phyloP scores from a whole-genome alignment of 202 grass and related monocot genomes.

The Eragrostis tef region DNA sequence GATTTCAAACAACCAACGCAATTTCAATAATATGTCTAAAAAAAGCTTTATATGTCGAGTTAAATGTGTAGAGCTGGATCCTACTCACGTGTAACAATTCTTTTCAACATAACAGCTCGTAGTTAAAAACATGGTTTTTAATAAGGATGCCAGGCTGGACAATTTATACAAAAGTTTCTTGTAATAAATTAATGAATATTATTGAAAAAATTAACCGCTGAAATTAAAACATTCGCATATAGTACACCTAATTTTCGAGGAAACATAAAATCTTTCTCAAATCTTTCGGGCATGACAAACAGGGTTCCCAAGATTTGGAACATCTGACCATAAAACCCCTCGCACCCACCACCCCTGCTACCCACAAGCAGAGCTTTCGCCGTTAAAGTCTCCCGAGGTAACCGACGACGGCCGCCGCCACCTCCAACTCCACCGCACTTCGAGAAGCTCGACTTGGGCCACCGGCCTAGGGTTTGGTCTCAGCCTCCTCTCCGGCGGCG shows the following conservation, averaged over 20 bases:
- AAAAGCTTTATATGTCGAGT: too few relatives aligned
- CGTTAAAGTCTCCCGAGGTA: constrained; percentile 37
- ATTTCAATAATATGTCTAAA: too few relatives aligned
- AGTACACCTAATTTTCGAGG: background rate
- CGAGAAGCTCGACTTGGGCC: constrained; percentile 23
- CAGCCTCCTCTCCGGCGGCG: background rate
- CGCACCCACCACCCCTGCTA: background rate
- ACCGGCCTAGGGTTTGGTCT: constrained; percentile 46
- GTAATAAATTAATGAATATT: too few relatives aligned
- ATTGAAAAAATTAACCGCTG: too few relatives aligned
- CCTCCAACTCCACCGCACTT: constrained; percentile 28
- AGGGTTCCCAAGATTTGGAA: background rate
- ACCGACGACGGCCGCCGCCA: constrained; percentile 32
- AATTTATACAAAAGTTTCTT: too few relatives aligned
- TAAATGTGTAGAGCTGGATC: too few relatives aligned
- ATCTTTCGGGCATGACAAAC: background rate
- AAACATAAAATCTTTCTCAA: too few relatives aligned
- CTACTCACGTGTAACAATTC: too few relatives aligned
- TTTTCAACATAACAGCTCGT: too few relatives aligned
- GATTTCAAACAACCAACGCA: too few relatives aligned
- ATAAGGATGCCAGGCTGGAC: too few relatives aligned
- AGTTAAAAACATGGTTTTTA: too few relatives aligned
- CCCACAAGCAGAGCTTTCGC: constrained; percentile 5
- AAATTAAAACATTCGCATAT: background rate
- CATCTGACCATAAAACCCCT: constrained; percentile 33